Percentiles rank a stretch among this genome's conserved stretches.
Evolutionary conservation across 2,329 filamentous ascomycete genomes (phyloP).

Genomic region (Penicillium capsulatum): DNA sequence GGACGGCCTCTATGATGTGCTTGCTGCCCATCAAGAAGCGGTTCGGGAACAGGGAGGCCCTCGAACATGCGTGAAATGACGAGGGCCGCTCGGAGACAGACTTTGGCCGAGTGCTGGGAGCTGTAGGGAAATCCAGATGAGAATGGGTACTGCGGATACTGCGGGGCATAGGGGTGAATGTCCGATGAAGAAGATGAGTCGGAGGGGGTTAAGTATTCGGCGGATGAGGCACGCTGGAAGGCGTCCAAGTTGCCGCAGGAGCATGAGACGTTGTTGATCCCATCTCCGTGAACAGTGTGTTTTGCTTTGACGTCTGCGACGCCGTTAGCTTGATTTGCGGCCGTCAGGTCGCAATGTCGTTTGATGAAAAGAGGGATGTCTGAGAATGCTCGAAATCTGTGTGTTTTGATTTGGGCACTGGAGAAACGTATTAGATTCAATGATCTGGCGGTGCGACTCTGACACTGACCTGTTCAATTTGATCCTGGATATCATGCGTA

Average conservation of each 20-base stretch:
- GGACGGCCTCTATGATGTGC: slow-evolving; percentile 11
- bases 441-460: background rate
- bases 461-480: slow-evolving; percentile 41
- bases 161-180: slow-evolving; percentile 25
- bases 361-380: slow-evolving; percentile 46
- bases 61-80: slow-evolving; percentile 42
- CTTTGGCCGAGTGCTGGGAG: slow-evolving; percentile 39
- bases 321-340: slow-evolving; percentile 22
- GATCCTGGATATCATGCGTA: slow-evolving; percentile 42
- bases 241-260: slow-evolving; percentile 30
- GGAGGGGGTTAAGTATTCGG: slow-evolving; percentile 33
- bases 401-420: slow-evolving; percentile 45
- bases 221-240: slow-evolving; percentile 27
- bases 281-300: slow-evolving; percentile 14
- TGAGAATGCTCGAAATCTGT: slow-evolving; percentile 46
- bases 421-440: background rate
- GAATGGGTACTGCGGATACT: slow-evolving; percentile 29
- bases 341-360: slow-evolving; percentile 43
- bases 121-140: slow-evolving; percentile 40
- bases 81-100: slow-evolving; percentile 41
- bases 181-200: slow-evolving; percentile 33
- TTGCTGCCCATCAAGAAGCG: slow-evolving; percentile 22
- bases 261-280: slow-evolving; percentile 31
- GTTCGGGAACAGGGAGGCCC: slow-evolving; percentile 36
- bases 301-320: slow-evolving; percentile 9